Evolutionary conservation across 1,284 basidiomycete species (phyloP).

Genomic region (Trichosporon coremiiforme): DNA sequence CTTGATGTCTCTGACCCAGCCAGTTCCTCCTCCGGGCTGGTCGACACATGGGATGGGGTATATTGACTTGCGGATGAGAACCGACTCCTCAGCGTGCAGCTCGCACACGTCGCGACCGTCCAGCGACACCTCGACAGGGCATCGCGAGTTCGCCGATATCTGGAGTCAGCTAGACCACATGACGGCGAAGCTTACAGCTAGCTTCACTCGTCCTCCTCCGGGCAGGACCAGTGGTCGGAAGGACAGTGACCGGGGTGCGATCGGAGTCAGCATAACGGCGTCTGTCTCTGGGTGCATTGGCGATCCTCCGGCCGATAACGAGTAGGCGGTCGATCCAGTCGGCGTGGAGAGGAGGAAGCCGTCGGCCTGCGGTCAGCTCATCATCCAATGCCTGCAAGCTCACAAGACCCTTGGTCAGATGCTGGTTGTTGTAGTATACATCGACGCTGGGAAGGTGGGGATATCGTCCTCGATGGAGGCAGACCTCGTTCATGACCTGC

Average conservation of each 20-base stretch:
- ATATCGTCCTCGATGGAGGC: conserved; percentile 85
- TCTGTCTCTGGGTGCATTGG: conserved; percentile 93
- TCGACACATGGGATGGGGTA: conserved; percentile 93
- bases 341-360: conserved; percentile 94
- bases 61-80: conserved; percentile 81
- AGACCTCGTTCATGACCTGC: conserved; percentile 98
- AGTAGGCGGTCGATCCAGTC: conserved; percentile 96
- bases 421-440: conserved; percentile 91
- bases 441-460: conserved; percentile 94
- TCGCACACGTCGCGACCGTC: conserved; percentile 83
- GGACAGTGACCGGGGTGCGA: conserved; percentile 88
- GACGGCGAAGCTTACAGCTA: conserved; percentile 64
- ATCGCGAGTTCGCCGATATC: conserved; percentile 82
- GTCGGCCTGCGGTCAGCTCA: conserved; percentile 68
- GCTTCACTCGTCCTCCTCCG: conserved; percentile 72
- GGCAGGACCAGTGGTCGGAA: conserved; percentile 92
- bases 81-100: conserved; percentile 78
- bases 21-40: conserved; percentile 80
- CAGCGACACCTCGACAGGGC: conserved; percentile 86
- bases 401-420: conserved; percentile 92
- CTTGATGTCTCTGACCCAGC: conserved; percentile 97
- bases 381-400: too few relatives aligned
- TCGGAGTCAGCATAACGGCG: conserved; percentile 87
- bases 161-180: conserved; percentile 48
- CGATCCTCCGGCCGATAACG: conserved; percentile 90